Conservation (phyloP, 345 rosid genomes). For the Mercurialis annua region DNA sequence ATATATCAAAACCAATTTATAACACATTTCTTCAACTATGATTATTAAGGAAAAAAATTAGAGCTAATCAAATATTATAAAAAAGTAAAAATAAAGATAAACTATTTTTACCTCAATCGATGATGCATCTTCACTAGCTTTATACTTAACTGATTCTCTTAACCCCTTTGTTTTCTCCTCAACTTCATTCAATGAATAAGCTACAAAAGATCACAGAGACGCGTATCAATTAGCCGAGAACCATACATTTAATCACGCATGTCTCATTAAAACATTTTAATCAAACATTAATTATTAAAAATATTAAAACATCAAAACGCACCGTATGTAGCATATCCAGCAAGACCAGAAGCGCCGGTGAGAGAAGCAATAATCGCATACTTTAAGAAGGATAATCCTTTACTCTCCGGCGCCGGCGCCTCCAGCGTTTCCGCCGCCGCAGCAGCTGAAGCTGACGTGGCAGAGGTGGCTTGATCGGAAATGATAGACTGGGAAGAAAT, state of each 20-base stretch:
- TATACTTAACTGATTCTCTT: slow-evolving; percentile 47
- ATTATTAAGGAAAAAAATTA: too few relatives aligned
- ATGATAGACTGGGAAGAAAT: slow-evolving; percentile 44
- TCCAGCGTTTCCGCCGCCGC: slow-evolving; percentile 14
- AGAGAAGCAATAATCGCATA: slow-evolving; percentile 48
- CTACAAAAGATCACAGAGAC: slow-evolving; percentile 34
- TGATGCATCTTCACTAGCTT: slow-evolving; percentile 38
- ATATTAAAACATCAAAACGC: slow-evolving; percentile 5
- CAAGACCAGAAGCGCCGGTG: slow-evolving; percentile 54
- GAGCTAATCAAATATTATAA: not conserved
- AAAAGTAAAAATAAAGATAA: not conserved
- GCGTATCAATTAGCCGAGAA: not conserved
- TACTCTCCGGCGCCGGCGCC: slow-evolving; percentile 23
- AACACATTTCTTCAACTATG: not conserved
- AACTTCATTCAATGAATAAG: slow-evolving; percentile 63
- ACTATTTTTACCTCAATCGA: slow-evolving; percentile 43
- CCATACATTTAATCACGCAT: not conserved
- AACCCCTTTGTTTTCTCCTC: slow-evolving; percentile 63
- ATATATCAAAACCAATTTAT: slow-evolving; percentile 1
- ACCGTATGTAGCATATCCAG: slow-evolving; percentile 70
- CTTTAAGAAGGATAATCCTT: slow-evolving; percentile 52
- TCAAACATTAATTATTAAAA: slow-evolving; percentile 1
- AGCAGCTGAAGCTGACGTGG: slow-evolving; percentile 28
- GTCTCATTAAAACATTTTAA: not conserved
- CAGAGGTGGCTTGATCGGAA: slow-evolving; percentile 39